Evolutionary conservation across 495 filamentous ascomycete species (phyloP), one percentile per base, ranked within the genome.

Genomic region (Diplogelasinospora grovesii): DNA sequence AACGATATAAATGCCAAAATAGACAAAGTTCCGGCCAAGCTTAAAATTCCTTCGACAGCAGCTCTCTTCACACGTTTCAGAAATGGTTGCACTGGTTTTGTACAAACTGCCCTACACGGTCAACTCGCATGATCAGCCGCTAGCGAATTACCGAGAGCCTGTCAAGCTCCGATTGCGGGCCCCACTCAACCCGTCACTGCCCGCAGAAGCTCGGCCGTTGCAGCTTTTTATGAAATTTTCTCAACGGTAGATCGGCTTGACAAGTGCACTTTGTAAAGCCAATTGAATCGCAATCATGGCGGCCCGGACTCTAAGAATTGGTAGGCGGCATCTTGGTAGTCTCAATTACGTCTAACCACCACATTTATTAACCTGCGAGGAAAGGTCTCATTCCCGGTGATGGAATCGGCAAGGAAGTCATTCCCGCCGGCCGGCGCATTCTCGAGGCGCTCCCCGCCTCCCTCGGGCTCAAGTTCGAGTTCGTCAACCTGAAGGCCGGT

Each of bases 321-420:
- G 77, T 80, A 58, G 54, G 57, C 51, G 41, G 14, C 23, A n/a
- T 39, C 34, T 22, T 24, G 25, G 10, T n/a, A n/a, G n/a, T n/a
- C n/a, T n/a, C n/a, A n/a, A 15, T 36, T 18, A 20, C 31, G 18
- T 33, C 36, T 33, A n/a, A 13, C 53, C 32, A 20, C 5, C 16
- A 27, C n/a, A n/a, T n/a, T n/a, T n/a, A n/a, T n/a, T n/a, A n/a
- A n/a, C n/a, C n/a, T n/a, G n/a, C n/a, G n/a, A n/a, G n/a, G 2
- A 28, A 52, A 93, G 89, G 89, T 58, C 83, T 98, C 59, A 95
- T 97, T 55, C 86, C 92, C 62, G 92, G 92, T 61, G 92, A 98
- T 70, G 92, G 92, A 63, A 98, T 98, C 65, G 92, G 92, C 62
- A 86, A 85, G 57, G 92, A 98, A 69, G 92, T 98, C 61, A 95